Conservation (phyloP, 2,329 filamentous ascomycete species). For the Botrytis byssoidea region DNA sequence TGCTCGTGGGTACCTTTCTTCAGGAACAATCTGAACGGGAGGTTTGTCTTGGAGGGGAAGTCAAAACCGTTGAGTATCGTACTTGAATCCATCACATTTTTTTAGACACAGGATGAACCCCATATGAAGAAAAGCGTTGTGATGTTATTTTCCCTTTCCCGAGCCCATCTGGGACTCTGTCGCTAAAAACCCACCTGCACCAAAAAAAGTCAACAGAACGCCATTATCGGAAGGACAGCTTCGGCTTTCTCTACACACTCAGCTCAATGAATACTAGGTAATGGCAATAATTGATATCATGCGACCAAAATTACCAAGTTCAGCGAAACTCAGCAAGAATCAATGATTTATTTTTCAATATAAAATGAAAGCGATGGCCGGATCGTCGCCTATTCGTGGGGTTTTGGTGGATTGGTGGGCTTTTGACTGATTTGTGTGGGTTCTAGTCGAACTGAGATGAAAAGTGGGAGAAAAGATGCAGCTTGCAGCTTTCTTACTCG, state of each 20-base stretch:
- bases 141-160: neutral
- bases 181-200: neutral
- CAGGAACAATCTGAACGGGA: conserved; percentile 14
- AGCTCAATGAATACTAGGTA: conserved; percentile 9
- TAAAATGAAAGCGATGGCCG: conserved; percentile 10
- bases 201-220: neutral
- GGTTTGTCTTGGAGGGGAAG: conserved; percentile 16
- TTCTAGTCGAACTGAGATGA: neutral
- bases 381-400: conserved; percentile 21
- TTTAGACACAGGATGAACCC: conserved; percentile 13
- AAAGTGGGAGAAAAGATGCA: conserved; percentile 8
- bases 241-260: conserved; percentile 12
- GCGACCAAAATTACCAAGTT: conserved; percentile 1
- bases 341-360: conserved; percentile 12
- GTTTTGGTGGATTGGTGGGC: conserved; percentile 16
- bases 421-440: neutral
- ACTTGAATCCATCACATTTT: conserved; percentile 7
- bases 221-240: neutral
- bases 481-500: conserved; percentile 11
- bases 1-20: conserved; percentile 19
- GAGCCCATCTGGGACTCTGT: neutral
- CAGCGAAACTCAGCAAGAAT: neutral
- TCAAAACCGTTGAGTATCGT: conserved; percentile 21
- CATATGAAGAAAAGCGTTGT: conserved; percentile 8
- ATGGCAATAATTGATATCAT: conserved; percentile 10